Percentiles rank a stretch among this genome's conserved stretches.
phyloP scores from a whole-genome alignment of 345 rosid species.

The Gynandropsis gynandra region DNA sequence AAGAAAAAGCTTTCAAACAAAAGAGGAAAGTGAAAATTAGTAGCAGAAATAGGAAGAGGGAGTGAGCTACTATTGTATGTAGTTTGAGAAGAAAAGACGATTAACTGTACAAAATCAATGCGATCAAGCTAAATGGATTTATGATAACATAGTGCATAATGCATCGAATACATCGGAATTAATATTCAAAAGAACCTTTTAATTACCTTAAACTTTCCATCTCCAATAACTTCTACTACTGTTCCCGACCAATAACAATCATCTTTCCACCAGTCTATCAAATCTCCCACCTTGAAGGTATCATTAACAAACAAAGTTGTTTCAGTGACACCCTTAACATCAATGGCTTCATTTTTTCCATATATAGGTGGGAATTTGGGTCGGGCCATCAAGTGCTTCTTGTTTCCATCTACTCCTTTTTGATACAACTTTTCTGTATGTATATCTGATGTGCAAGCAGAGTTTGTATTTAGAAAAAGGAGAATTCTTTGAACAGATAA shows the following conservation, averaged over 20 bases:
- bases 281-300: slow-evolving; percentile 53
- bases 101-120: no score
- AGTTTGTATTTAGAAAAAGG: no score
- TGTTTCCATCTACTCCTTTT: background rate
- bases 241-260: slow-evolving; percentile 56
- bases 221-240: slow-evolving; percentile 28
- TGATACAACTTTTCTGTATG: slow-evolving; percentile 32
- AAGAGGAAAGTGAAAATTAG: no score
- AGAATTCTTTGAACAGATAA: no score
- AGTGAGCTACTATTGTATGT: no score
- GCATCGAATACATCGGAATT: no score
- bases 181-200: no score
- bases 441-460: slow-evolving; percentile 29
- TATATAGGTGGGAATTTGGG: slow-evolving; percentile 47
- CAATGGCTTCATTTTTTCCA: slow-evolving; percentile 31
- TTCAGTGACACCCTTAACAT: slow-evolving; percentile 27
- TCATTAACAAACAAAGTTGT: slow-evolving; percentile 35
- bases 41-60: no score
- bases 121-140: background rate
- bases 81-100: no score
- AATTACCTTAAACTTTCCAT: slow-evolving; percentile 33
- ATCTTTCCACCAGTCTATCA: slow-evolving; percentile 65
- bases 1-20: no score
- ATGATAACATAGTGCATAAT: background rate
- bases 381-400: slow-evolving; percentile 42